Conservation (phyloP, 2,329 filamentous ascomycete species). For the Aspergillus sp. region DNA sequence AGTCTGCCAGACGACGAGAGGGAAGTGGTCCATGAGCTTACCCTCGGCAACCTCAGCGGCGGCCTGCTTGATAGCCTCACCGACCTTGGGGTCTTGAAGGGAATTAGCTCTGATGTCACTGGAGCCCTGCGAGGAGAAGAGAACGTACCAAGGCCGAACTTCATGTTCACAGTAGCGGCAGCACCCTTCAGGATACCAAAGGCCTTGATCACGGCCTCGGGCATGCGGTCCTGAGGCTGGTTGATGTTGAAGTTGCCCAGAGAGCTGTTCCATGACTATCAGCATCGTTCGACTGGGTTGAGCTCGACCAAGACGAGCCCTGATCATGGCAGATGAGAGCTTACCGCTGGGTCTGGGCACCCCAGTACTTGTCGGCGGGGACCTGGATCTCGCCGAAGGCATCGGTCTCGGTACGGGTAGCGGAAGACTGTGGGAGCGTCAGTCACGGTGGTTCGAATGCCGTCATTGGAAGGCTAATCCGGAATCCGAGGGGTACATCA, state of each 20-base stretch:
- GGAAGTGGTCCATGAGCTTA: constrained; percentile 96
- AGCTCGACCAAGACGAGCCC: too few relatives aligned
- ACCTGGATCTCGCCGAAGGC: constrained; percentile 94
- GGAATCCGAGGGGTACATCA: neutral
- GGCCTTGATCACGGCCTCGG: constrained; percentile 82
- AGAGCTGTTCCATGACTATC: constrained; percentile 51
- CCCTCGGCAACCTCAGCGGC: constrained; percentile 88
- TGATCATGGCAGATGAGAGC: constrained; percentile 7
- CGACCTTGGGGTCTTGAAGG: constrained; percentile 76
- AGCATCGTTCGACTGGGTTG: constrained; percentile 11
- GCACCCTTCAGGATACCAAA: constrained; percentile 98
- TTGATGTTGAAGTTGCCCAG: constrained; percentile 99
- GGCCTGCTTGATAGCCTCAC: constrained; percentile 90
- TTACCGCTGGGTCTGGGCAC: constrained; percentile 87
- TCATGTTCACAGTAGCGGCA: constrained; percentile 92
- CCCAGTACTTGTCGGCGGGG: constrained; percentile 93
- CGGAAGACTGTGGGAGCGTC: constrained; percentile 30
- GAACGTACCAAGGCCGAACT: constrained; percentile 71
- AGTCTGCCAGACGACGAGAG: constrained; percentile 98
- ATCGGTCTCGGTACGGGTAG: constrained; percentile 84
- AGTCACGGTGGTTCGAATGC: constrained; percentile 8
- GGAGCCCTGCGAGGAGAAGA: neutral
- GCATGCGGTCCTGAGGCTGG: constrained; percentile 98
- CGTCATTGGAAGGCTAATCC: neutral
- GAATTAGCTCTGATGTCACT: constrained; percentile 1